phyloP scores from a whole-genome alignment of 2,329 filamentous ascomycete genomes.

The Curvularia hawaiiensis region DNA sequence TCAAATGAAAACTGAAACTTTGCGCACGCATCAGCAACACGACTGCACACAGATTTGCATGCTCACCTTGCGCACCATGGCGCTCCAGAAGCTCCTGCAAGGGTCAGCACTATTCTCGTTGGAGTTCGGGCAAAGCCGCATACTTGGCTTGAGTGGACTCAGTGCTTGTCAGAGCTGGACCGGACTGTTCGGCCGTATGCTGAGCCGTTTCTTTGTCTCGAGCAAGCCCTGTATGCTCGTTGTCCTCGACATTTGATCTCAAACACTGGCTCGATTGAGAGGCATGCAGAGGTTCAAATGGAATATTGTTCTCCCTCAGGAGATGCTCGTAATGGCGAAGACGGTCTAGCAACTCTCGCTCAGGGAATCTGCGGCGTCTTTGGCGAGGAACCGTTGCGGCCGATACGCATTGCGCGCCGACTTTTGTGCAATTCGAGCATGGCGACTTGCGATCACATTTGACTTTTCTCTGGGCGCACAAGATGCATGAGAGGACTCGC shows the following conservation, averaged over 20 bases:
- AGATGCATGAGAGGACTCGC: conserved; percentile 64
- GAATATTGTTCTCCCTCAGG: conserved; percentile 67
- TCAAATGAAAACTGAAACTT: conserved; percentile 4
- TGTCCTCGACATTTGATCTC: conserved; percentile 4
- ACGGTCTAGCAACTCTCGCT: conserved; percentile 72
- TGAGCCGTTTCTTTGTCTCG: background rate
- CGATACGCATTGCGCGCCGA: conserved; percentile 45
- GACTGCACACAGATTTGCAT: background rate
- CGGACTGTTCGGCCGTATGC: background rate
- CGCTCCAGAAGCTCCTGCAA: conserved; percentile 30
- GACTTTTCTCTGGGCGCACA: conserved; percentile 65
- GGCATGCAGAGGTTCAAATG: conserved; percentile 67
- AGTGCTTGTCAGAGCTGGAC: background rate
- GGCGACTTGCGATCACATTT: conserved; percentile 48
- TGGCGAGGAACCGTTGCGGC: conserved; percentile 56
- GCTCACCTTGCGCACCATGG: conserved; percentile 27
- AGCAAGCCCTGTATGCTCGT: background rate
- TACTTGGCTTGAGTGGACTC: conserved; percentile 10
- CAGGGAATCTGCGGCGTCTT: conserved; percentile 67
- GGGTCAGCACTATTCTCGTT: conserved; percentile 5
- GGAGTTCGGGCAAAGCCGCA: background rate
- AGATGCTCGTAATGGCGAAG: conserved; percentile 71
- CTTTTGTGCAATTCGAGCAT: conserved; percentile 41
- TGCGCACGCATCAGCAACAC: conserved; percentile 1
- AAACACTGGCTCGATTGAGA: conserved; percentile 21